phyloP scores from a whole-genome alignment of 352 stramenopile genomes.

The Stephanocyclus meneghinianus region DNA sequence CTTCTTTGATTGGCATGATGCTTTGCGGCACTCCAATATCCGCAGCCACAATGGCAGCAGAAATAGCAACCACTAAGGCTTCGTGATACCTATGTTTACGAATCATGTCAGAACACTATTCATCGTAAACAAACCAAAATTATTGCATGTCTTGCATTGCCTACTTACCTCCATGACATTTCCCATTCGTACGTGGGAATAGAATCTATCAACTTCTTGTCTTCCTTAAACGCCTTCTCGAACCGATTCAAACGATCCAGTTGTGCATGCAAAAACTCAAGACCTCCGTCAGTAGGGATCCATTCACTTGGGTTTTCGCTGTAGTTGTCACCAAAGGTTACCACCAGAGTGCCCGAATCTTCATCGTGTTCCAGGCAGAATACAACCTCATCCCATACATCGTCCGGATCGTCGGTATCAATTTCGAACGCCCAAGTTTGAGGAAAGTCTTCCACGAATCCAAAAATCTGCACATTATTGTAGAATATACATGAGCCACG shows the following conservation, averaged over 20 bases:
- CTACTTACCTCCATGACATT: conserved; percentile 24
- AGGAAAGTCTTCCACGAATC: conserved; percentile 53
- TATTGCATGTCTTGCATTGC: not conserved
- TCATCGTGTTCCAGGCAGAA: conserved; percentile 38
- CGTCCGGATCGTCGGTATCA: conserved; percentile 1
- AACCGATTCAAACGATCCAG: conserved; percentile 26
- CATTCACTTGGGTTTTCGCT: conserved; percentile 23
- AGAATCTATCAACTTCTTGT: conserved; percentile 23
- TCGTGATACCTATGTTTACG: conserved; percentile 8
- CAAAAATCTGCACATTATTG: conserved; percentile 14
- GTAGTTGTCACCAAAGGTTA: conserved; percentile 49
- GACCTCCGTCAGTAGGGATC: conserved; percentile 26
- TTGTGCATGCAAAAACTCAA: conserved; percentile 26
- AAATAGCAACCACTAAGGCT: conserved; percentile 20
- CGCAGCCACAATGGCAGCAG: conserved; percentile 25
- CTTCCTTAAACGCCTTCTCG: conserved; percentile 12
- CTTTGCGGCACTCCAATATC: conserved; percentile 9
- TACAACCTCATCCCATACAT: conserved; percentile 29
- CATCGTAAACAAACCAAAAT: not conserved
- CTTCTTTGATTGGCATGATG: not conserved
- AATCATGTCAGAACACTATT: not conserved
- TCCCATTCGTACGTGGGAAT: conserved; percentile 49
- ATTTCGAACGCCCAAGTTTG: conserved; percentile 42
- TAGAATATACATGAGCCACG: not conserved
- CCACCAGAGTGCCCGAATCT: conserved; percentile 5